Evolutionary conservation across 192 early-diverging fungal genomes (phyloP), one percentile per base, ranked within the genome.

Genomic region (Linnemannia elongata): DNA sequence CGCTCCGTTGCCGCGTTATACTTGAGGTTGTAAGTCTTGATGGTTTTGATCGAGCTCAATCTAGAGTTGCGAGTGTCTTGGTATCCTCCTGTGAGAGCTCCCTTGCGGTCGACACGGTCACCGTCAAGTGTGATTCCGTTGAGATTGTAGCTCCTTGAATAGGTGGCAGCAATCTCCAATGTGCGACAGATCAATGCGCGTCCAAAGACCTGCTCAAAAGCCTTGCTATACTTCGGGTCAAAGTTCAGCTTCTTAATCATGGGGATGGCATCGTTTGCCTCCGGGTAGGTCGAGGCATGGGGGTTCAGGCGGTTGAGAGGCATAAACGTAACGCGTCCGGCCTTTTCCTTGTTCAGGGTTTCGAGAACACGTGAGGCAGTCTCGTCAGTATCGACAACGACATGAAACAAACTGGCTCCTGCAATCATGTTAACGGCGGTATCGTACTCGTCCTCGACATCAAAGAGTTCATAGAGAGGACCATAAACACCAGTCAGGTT

Each of bases 331-430:
- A 99, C 94, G 4, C 98, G 93, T 9, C 97, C 98, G 36, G 90
- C 90, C 80, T 93, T 91, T 74, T 94, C 91, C 41, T 87, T 82
- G 78, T 88, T 90, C 80, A 93, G 55, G 8, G 85, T 77, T 38
- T 94, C 92, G 33, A 99, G 80, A 20, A 99, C 83, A 35, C 77
- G 82, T 18, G 96, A 94, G 0, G 98, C 97, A 4, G 97, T 98
- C n/a, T 91, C 91, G 77, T 99, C 98, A 4, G 93, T 95, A 81
- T 99, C 97, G 0, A 99, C 97, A 24, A 99, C 98, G 24, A 99
- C 93, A 83, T 99, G 96, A 88, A 99, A 99, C 74, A 99, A 88
- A 80, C 97, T 97, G 41, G 80, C 41, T 45, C 97, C 97, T 15
- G 95, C 96, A 70, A 97, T 94, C 0, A 96, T 93, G 88, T 99